These are phyloP conservation scores for Cornus florida DNA, from an alignment of 148 eudicot genomes.

Conservation along the genomic window DNA sequence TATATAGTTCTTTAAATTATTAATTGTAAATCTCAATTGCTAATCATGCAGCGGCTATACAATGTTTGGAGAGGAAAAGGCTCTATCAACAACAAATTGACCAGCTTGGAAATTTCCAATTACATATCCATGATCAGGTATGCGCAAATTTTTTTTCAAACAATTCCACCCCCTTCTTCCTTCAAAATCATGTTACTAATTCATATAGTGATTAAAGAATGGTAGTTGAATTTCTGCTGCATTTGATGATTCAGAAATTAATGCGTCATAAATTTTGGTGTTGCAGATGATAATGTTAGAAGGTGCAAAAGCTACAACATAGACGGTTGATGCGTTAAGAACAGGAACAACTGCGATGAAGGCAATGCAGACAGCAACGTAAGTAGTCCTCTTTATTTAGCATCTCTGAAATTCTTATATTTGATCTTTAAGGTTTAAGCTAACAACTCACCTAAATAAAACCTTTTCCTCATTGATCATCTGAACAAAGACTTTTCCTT, in stretches of 20 bases:
- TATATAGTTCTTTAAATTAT: not conserved
- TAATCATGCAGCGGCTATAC: slow-evolving; percentile 40
- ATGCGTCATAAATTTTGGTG: not conserved
- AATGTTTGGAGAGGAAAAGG: slow-evolving; percentile 50
- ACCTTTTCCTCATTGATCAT: too few relatives aligned
- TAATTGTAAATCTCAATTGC: slow-evolving; percentile 7
- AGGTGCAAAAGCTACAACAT: slow-evolving; percentile 65
- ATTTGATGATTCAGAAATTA: not conserved
- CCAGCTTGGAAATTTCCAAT: slow-evolving; percentile 53
- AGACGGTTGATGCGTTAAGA: slow-evolving; percentile 62
- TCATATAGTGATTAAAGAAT: not conserved
- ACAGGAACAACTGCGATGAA: slow-evolving; percentile 66
- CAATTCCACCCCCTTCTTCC: too few relatives aligned
- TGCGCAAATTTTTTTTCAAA: slow-evolving; percentile 5
- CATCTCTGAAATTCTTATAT: not conserved
- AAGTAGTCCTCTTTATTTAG: slow-evolving; percentile 18
- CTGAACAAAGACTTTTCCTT: too few relatives aligned
- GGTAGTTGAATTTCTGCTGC: slow-evolving; percentile 1
- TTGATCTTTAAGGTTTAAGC: not conserved
- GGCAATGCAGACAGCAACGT: slow-evolving; percentile 62
- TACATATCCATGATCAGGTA: slow-evolving; percentile 58
- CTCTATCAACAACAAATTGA: slow-evolving; percentile 49
- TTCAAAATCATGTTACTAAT: too few relatives aligned
- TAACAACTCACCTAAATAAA: too few relatives aligned
- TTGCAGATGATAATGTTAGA: slow-evolving; percentile 58